Evolutionary conservation across 768 basidiomycete genomes (phyloP).

Genomic region (Gymnopilus dilepis): DNA sequence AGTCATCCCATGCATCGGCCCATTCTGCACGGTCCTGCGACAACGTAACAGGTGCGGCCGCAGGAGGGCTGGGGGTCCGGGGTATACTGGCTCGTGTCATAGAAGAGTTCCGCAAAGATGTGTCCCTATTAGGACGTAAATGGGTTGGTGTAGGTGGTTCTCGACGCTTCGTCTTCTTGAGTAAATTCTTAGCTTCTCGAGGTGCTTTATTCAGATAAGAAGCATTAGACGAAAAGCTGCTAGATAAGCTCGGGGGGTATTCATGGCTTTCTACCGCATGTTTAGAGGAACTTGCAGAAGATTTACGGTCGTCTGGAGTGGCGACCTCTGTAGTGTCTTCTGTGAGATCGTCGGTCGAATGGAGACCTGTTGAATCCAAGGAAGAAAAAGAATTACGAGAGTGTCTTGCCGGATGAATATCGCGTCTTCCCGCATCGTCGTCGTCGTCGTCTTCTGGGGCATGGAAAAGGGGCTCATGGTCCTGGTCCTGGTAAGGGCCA

Average conservation of each 20-base stretch:
- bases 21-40: slow-evolving; percentile 35
- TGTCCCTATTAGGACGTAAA: background rate
- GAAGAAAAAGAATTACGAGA: slow-evolving; percentile 41
- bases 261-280: slow-evolving; percentile 50
- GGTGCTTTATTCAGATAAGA: slow-evolving; percentile 34
- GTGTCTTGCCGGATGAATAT: slow-evolving; percentile 48
- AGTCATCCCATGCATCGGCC: slow-evolving; percentile 59
- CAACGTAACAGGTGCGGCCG: slow-evolving; percentile 2
- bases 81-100: slow-evolving; percentile 17
- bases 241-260: slow-evolving; percentile 65
- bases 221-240: slow-evolving; percentile 45
- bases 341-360: slow-evolving; percentile 30
- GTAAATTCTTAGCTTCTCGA: slow-evolving; percentile 31
- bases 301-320: slow-evolving; percentile 46
- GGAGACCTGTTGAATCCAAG: slow-evolving; percentile 23
- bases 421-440: slow-evolving; percentile 44
- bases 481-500: slow-evolving; percentile 48
- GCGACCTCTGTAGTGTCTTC: slow-evolving; percentile 25
- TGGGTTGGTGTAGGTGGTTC: slow-evolving; percentile 38
- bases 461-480: slow-evolving; percentile 68
- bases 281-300: slow-evolving; percentile 38
- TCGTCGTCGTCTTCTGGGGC: slow-evolving; percentile 61
- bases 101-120: background rate
- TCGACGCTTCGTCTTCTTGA: slow-evolving; percentile 46
- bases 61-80: slow-evolving; percentile 19